Evolutionary conservation across 2,329 filamentous ascomycete species (phyloP).

Genomic region (Diaporthe ampelina): DNA sequence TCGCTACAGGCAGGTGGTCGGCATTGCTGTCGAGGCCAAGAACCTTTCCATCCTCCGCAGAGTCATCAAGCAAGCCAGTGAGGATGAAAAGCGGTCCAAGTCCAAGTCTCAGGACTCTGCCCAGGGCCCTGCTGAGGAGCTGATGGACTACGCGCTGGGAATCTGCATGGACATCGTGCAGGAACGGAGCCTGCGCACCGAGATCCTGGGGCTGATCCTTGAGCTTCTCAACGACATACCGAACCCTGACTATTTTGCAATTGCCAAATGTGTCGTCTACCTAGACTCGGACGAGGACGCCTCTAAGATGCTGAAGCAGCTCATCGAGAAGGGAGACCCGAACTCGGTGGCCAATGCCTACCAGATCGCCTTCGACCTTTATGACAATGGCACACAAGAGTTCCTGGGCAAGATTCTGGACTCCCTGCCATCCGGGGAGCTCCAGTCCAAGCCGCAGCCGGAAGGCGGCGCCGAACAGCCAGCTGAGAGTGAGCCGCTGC

Average conservation of each 20-base stretch:
- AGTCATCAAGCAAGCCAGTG: slow-evolving; percentile 89
- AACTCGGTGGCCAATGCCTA: slow-evolving; percentile 89
- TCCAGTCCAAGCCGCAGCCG: slow-evolving; percentile 57
- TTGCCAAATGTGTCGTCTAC: slow-evolving; percentile 97
- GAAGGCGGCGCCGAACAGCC: slow-evolving; percentile 60
- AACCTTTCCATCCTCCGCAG: slow-evolving; percentile 88
- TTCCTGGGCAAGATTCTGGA: slow-evolving; percentile 92
- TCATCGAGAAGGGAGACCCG: slow-evolving; percentile 84
- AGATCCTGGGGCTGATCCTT: slow-evolving; percentile 93
- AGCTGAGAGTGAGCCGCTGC: slow-evolving; percentile 63
- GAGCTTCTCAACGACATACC: slow-evolving; percentile 94
- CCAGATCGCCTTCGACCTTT: slow-evolving; percentile 97
- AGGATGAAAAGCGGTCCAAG: slow-evolving; percentile 82
- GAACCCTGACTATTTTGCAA: slow-evolving; percentile 95
- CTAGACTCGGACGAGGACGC: slow-evolving; percentile 93
- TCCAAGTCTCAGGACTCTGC: slow-evolving; percentile 67
- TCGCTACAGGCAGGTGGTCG: slow-evolving; percentile 94
- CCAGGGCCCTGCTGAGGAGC: slow-evolving; percentile 81
- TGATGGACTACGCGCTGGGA: slow-evolving; percentile 96
- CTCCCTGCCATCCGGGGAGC: slow-evolving; percentile 74
- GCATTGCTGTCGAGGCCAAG: slow-evolving; percentile 95
- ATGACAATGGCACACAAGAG: slow-evolving; percentile 98
- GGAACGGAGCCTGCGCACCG: slow-evolving; percentile 84
- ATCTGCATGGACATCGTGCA: slow-evolving; percentile 99
- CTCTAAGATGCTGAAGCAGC: slow-evolving; percentile 84